Conservation (phyloP, 805 yeast genomes). For the Allodekkera sacchari region DNA sequence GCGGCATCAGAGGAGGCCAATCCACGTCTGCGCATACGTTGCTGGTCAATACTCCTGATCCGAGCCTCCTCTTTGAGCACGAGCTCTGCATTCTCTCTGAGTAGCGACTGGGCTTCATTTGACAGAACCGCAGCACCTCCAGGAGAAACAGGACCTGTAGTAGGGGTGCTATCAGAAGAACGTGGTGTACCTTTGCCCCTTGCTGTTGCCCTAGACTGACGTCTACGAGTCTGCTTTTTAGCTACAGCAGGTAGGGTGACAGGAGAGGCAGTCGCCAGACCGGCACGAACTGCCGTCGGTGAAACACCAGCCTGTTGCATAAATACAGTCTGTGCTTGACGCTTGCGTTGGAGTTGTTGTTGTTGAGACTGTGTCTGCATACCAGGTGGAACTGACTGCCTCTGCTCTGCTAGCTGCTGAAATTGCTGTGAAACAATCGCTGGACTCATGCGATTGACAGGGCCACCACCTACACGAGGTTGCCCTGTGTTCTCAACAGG, state of each 20-base stretch:
- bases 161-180: slow-evolving; percentile 4
- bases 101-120: slow-evolving; percentile 20
- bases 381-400: slow-evolving; percentile 8
- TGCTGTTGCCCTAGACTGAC: background rate
- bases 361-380: slow-evolving; percentile 7
- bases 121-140: slow-evolving; percentile 11
- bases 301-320: slow-evolving; percentile 8
- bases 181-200: no score
- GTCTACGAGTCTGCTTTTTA: background rate
- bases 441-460: slow-evolving; percentile 6
- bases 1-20: slow-evolving; percentile 38
- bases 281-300: slow-evolving; percentile 8
- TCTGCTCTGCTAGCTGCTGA: slow-evolving; percentile 18
- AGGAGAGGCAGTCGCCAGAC: slow-evolving; percentile 7
- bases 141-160: slow-evolving; percentile 3
- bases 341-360: slow-evolving; percentile 9
- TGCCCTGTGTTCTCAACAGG: background rate
- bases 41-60: slow-evolving; percentile 27
- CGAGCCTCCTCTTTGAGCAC: slow-evolving; percentile 22
- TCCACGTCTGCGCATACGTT: slow-evolving; percentile 37
- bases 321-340: background rate
- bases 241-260: slow-evolving; percentile 6
- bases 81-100: slow-evolving; percentile 23
- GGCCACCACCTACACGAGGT: background rate
- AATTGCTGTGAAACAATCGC: slow-evolving; percentile 17